Evolutionary conservation across 1,139 yeast species (phyloP), one percentile per base, ranked within the genome.

Genomic region (Taphrina confusa): DNA sequence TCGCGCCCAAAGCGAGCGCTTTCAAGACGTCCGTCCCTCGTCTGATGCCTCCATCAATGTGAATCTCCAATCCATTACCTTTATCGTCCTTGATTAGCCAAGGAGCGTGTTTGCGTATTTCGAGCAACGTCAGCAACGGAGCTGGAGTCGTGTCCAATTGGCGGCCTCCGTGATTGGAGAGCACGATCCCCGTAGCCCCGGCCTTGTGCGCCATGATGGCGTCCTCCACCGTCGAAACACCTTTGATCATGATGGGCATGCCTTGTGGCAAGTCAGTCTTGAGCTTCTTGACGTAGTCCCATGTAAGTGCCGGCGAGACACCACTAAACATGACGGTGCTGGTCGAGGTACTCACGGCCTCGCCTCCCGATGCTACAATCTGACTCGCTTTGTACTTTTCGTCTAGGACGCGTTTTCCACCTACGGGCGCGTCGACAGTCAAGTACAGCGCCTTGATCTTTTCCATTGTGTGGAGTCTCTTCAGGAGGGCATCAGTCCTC

Each of bases 391-490:
- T 79, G 18, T 66, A 58, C 58, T 82, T 70, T 78, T 80, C 81
- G 66, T 81, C 83, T 65, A 79, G 78, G 66, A 80, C 83, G 67
- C 95, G 79, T 68, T 88, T 81, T n/a, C 95, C 95, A 61, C 87
- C 78, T 57, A 85, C 82, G 8, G 95, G 92, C 0, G 95, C 92
- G 75, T 87, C 95, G 12, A 87, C 89, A 0, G 94, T 86, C 44
- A 86, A 79, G 66, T 86, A 85, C n/a, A 86, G 74, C 0, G 87
- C 94, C 70, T 82, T 87, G 63, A 80, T 78, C 18, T 71, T 71
- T 1, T 72, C 68, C 36, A 45, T 14, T 5, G 44, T 66, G 16
- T 69, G 59, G 0, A 87, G 90, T 62, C 82, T 81, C 61, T 76
- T 74, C 30, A 86, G 79, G 65, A 84, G 75, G 22, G 76, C 70